Evolutionary conservation across 441 rosid genomes (phyloP).

Genomic region (Kokia cookei): DNA sequence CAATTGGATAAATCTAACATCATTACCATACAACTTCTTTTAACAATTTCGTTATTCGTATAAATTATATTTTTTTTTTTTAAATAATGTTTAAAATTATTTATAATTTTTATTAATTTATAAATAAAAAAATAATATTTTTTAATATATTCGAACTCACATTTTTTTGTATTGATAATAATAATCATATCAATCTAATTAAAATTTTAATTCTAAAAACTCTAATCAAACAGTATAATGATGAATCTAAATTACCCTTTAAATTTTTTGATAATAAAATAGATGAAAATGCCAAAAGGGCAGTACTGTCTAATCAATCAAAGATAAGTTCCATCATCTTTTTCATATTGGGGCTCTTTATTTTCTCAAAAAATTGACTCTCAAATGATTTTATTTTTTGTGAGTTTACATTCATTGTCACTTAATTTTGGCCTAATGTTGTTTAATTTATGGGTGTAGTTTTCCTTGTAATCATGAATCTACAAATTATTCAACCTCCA

Average conservation of each 20-base stretch:
- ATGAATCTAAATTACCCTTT: slow-evolving; percentile 5
- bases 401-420: background rate
- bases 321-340: background rate
- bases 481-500: background rate
- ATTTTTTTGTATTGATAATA: too few relatives aligned
- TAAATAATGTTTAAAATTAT: too few relatives aligned
- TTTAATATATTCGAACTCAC: too few relatives aligned
- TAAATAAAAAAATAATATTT: too few relatives aligned
- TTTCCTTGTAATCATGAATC: background rate
- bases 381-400: background rate
- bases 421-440: background rate
- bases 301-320: background rate
- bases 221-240: slow-evolving; percentile 10
- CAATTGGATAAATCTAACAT: background rate
- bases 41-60: too few relatives aligned
- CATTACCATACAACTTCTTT: background rate
- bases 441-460: background rate
- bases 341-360: background rate
- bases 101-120: background rate
- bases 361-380: background rate
- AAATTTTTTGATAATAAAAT: background rate
- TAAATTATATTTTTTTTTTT: too few relatives aligned
- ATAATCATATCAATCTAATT: too few relatives aligned
- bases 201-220: background rate
- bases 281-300: background rate